phyloP scores from a whole-genome alignment of 1,284 basidiomycete species.

The Malassezia restricta region DNA sequence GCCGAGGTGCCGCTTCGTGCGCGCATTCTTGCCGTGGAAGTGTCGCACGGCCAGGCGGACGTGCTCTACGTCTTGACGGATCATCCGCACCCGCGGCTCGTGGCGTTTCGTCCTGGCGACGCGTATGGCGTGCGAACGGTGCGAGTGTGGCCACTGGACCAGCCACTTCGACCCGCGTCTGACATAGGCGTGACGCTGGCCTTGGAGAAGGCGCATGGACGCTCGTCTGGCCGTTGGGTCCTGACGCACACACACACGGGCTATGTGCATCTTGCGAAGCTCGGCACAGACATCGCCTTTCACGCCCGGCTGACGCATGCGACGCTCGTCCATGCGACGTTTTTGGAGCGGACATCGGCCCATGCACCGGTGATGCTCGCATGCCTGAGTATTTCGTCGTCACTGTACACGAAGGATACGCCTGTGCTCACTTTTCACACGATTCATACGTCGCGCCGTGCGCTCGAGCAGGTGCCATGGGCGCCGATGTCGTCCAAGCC shows the following conservation, averaged over 20 bases:
- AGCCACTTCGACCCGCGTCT: neutral
- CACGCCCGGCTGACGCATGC: conserved; percentile 30
- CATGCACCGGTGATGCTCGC: conserved; percentile 19
- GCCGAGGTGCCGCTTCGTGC: conserved; percentile 2
- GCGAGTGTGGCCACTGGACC: neutral
- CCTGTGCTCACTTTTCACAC: conserved; percentile 42
- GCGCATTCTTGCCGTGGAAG: conserved; percentile 8
- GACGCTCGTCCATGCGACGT: conserved; percentile 21
- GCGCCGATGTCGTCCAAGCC: conserved; percentile 12
- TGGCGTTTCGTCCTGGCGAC: neutral
- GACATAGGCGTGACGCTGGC: conserved; percentile 8
- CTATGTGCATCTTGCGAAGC: neutral
- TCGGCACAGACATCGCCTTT: neutral
- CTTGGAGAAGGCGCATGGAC: neutral
- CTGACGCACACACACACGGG: conserved; percentile 4
- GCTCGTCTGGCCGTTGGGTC: neutral
- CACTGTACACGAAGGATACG: conserved; percentile 22
- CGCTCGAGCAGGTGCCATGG: conserved; percentile 31
- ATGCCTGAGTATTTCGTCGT: conserved; percentile 32
- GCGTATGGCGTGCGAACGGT: neutral
- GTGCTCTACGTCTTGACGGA: conserved; percentile 7
- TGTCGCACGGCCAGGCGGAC: neutral
- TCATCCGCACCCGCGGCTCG: conserved; percentile 9
- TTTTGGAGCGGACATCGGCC: conserved; percentile 17
- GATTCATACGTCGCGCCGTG: conserved; percentile 19